Evolutionary conservation across 306 rosid genomes (phyloP).

Genomic region (Prunus persica): Prunus_persica_NCBIv2 NC_034011.1:3765501-3766000

Average conservation of each 20-base stretch:
- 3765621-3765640: conserved; percentile 46
- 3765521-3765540: conserved; percentile 33
- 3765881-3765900: not conserved
- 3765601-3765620: conserved; percentile 51
- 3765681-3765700: conserved; percentile 61
- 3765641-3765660: conserved; percentile 51
- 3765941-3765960: not conserved
- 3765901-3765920: not conserved
- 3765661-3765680: conserved; percentile 66
- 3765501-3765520: not conserved
- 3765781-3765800: not conserved
- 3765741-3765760: conserved; percentile 32
- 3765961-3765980: not conserved
- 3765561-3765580: conserved; percentile 50
- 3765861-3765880: not conserved
- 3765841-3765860: not conserved
- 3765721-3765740: conserved; percentile 29
- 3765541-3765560: conserved; percentile 50
- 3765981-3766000: not conserved
- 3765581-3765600: conserved; percentile 52
- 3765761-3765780: not conserved
- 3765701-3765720: conserved; percentile 52
- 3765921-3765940: not conserved
- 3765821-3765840: not conserved
- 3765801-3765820: not conserved